Evolutionary conservation across 345 rosid genomes (phyloP).

Genomic region (Arabidopsis thaliana): TAIR10.1 NC_003071.7:14567001-14567500

Average conservation of each 20-base stretch:
- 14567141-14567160: conserved; percentile 61
- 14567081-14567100: conserved; percentile 45
- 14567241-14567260: conserved; percentile 59
- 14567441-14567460: conserved; percentile 3
- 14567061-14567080: conserved; percentile 34
- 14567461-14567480: neutral
- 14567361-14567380: neutral
- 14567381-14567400: neutral
- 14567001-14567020: neutral
- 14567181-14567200: conserved; percentile 64
- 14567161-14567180: conserved; percentile 57
- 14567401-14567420: neutral
- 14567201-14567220: conserved; percentile 46
- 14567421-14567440: neutral
- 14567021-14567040: neutral
- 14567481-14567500: neutral
- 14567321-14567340: neutral
- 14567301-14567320: neutral
- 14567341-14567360: neutral
- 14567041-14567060: neutral
- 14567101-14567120: conserved; percentile 51
- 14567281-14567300: neutral
- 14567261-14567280: conserved; percentile 63
- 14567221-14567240: conserved; percentile 55
- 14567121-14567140: conserved; percentile 56